Evolutionary conservation across 1,139 yeast genomes (phyloP).

Genomic region (Yamadazyma spencermartinsiae): DNA sequence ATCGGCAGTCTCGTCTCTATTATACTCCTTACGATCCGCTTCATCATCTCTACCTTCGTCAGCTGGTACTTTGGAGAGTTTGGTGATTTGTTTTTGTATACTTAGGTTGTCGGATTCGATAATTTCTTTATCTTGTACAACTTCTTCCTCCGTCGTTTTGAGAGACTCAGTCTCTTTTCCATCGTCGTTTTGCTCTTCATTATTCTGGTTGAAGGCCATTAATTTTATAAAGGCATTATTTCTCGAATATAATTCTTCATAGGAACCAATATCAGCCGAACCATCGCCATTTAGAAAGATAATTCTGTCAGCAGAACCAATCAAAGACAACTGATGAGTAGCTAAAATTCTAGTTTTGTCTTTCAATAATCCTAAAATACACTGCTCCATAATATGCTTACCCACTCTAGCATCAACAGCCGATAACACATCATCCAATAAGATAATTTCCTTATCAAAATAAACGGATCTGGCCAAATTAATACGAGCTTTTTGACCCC

Average conservation of each 20-base stretch:
- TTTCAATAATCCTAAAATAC: slow-evolving; percentile 35
- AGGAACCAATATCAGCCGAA: slow-evolving; percentile 35
- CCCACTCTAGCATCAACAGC: slow-evolving; percentile 55
- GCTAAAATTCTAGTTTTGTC: slow-evolving; percentile 45
- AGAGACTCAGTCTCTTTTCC: slow-evolving; percentile 23
- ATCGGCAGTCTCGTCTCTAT: slow-evolving; percentile 18
- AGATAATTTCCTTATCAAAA: slow-evolving; percentile 36
- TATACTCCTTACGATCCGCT: slow-evolving; percentile 17
- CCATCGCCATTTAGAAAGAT: slow-evolving; percentile 45
- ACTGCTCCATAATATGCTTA: slow-evolving; percentile 41
- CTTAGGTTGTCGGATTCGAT: slow-evolving; percentile 20
- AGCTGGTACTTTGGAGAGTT: slow-evolving; percentile 13
- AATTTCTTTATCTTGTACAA: slow-evolving; percentile 12
- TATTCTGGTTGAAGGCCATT: slow-evolving; percentile 20
- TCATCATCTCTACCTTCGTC: slow-evolving; percentile 23
- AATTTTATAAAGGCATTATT: slow-evolving; percentile 22
- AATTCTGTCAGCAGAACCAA: slow-evolving; percentile 41
- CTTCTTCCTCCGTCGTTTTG: slow-evolving; percentile 19
- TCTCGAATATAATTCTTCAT: slow-evolving; percentile 33
- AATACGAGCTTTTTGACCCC: slow-evolving; percentile 51
- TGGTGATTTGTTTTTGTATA: slow-evolving; percentile 12
- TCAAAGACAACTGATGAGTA: slow-evolving; percentile 47
- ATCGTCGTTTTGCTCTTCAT: slow-evolving; percentile 22
- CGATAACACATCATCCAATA: slow-evolving; percentile 48
- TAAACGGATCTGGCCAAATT: slow-evolving; percentile 49